A percentile compares a stretch with the other conserved stretches of the same genome.
phyloP scores from a whole-genome alignment of 805 yeast species.

The Lachancea dasiensis region DNA sequence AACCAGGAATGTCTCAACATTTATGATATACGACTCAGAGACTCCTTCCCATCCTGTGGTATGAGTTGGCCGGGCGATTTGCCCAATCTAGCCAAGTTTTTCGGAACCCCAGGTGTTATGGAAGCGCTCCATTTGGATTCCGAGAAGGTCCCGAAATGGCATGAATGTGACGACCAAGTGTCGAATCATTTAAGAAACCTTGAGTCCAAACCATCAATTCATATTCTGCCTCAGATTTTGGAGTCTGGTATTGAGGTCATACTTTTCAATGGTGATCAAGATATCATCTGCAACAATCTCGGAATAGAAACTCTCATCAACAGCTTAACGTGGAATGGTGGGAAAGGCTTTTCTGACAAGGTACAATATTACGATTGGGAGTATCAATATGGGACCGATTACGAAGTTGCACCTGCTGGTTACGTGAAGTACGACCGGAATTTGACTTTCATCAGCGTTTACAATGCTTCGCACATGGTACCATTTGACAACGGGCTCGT shows the following conservation, averaged over 20 bases:
- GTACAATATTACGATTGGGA: conserved; percentile 39
- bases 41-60: conserved; percentile 82
- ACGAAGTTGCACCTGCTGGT: conserved; percentile 35
- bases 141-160: conserved; percentile 47
- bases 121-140: conserved; percentile 44
- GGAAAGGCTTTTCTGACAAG: conserved; percentile 30
- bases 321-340: conserved; percentile 60
- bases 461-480: conserved; percentile 87
- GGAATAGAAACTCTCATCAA: conserved; percentile 68
- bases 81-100: conserved; percentile 45
- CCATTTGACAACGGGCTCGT: conserved; percentile 73
- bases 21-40: conserved; percentile 70
- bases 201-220: conserved; percentile 53
- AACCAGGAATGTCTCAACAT: conserved; percentile 64
- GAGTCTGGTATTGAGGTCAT: conserved; percentile 51
- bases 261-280: conserved; percentile 82
- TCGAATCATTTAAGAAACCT: conserved; percentile 44
- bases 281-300: conserved; percentile 76
- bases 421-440: conserved; percentile 53
- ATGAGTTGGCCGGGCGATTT: conserved; percentile 84
- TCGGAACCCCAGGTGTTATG: conserved; percentile 44
- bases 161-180: conserved; percentile 69
- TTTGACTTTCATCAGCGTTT: conserved; percentile 67
- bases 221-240: conserved; percentile 61
- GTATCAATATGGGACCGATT: conserved; percentile 28